phyloP scores from a whole-genome alignment of 2,329 filamentous ascomycete species.

The Colletotrichum salicis region DNA sequence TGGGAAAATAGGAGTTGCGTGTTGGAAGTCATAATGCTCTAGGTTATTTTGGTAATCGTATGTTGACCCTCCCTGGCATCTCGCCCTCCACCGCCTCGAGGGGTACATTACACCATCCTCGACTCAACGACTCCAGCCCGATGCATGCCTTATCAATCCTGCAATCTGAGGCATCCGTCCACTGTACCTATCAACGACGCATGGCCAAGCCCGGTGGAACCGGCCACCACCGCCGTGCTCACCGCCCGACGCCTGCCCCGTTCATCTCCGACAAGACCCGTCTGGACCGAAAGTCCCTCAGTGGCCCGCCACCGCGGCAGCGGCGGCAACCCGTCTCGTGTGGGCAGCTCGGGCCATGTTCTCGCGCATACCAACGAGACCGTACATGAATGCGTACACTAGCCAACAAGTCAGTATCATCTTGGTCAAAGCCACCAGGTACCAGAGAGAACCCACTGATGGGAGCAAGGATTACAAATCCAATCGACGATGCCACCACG shows the following conservation, averaged over 20 bases:
- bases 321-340: slow-evolving; percentile 30
- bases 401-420: slow-evolving; percentile 15
- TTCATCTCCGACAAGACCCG: slow-evolving; percentile 35
- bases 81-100: slow-evolving; percentile 31
- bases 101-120: slow-evolving; percentile 2
- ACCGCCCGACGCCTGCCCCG: slow-evolving; percentile 31
- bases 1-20: slow-evolving; percentile 19
- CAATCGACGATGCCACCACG: slow-evolving; percentile 55
- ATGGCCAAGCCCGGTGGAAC: slow-evolving; percentile 33
- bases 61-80: slow-evolving; percentile 15
- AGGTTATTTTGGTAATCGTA: slow-evolving; percentile 33
- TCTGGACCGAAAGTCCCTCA: slow-evolving; percentile 36
- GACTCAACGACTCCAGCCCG: slow-evolving; percentile 17
- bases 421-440: slow-evolving; percentile 9
- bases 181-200: slow-evolving; percentile 17
- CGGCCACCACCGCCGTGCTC: slow-evolving; percentile 32
- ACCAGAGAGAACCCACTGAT: slow-evolving; percentile 52
- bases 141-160: slow-evolving; percentile 27
- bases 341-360: slow-evolving; percentile 40
- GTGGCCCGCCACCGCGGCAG: slow-evolving; percentile 30
- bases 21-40: slow-evolving; percentile 29
- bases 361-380: slow-evolving; percentile 61
- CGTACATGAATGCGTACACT: slow-evolving; percentile 62
- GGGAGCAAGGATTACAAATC: slow-evolving; percentile 56
- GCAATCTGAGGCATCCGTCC: slow-evolving; percentile 23